Conservation (phyloP, 1,284 basidiomycete genomes). For the Cutaneotrichosporon sp. region DNA sequence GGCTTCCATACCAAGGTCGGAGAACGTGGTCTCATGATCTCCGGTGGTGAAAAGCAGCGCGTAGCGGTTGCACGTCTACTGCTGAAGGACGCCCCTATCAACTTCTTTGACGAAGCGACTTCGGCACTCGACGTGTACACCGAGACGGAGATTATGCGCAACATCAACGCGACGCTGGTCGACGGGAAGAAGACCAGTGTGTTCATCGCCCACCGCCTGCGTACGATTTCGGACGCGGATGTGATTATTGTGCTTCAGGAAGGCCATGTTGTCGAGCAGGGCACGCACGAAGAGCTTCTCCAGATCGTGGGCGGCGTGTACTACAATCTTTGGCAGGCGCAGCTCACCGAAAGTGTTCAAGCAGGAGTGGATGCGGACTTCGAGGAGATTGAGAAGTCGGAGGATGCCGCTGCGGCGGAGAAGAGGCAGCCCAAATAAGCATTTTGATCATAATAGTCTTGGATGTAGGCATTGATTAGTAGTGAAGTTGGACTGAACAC, state of each 20-base stretch:
- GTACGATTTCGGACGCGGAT: conserved; percentile 87
- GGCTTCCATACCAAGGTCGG: conserved; percentile 89
- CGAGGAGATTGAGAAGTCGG: conserved; percentile 12
- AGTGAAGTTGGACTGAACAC: no score
- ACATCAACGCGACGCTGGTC: conserved; percentile 75
- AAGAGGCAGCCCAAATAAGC: conserved; percentile 4
- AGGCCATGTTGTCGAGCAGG: conserved; percentile 79
- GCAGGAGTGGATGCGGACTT: conserved; percentile 17
- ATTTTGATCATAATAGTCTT: background rate
- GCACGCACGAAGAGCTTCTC: conserved; percentile 82
- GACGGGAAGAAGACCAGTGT: conserved; percentile 81
- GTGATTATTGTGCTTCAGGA: conserved; percentile 84
- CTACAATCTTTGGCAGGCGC: conserved; percentile 78
- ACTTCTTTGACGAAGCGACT: conserved; percentile 99
- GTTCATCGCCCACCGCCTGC: conserved; percentile 87
- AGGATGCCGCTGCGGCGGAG: background rate
- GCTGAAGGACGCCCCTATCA: conserved; percentile 86
- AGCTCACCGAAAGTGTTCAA: conserved; percentile 50
- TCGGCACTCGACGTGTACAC: conserved; percentile 92
- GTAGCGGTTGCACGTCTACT: conserved; percentile 88
- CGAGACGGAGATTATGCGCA: conserved; percentile 90
- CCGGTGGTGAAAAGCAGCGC: conserved; percentile 95
- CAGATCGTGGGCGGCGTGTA: conserved; percentile 65
- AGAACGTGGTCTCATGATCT: conserved; percentile 95
- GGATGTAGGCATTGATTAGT: background rate